These are phyloP conservation scores for Trichoderma sp. DNA, from an alignment of 2,329 filamentous ascomycete species.

Conservation along the genomic window DNA sequence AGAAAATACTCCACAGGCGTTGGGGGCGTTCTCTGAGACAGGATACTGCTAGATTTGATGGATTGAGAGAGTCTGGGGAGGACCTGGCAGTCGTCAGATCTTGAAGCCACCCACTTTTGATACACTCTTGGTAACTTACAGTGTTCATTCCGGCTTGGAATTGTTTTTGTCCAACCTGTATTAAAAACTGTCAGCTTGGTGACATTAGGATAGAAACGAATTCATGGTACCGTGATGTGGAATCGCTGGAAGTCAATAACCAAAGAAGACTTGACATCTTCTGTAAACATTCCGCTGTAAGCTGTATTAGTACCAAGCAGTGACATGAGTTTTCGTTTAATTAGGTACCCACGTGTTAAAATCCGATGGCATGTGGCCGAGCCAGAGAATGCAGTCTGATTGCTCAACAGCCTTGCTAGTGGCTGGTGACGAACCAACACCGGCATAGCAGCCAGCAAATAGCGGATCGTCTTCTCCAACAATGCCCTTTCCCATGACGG, in stretches of 20 bases:
- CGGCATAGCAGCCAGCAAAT: not conserved
- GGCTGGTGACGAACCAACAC: not conserved
- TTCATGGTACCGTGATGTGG: not conserved
- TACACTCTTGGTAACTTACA: not conserved
- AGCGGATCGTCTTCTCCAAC: not conserved
- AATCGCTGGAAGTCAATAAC: slow-evolving; percentile 9
- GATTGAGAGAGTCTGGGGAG: not conserved
- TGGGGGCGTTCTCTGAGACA: not conserved
- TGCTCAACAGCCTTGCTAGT: slow-evolving; percentile 3
- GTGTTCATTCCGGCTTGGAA: not conserved
- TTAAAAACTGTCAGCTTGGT: not conserved
- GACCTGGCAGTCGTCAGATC: not conserved
- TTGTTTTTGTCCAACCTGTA: not conserved
- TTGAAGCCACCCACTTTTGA: not conserved
- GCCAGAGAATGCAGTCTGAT: slow-evolving; percentile 22
- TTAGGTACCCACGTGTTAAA: not conserved
- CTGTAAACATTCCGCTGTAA: slow-evolving; percentile 5
- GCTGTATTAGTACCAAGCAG: not conserved
- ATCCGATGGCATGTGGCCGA: slow-evolving; percentile 15
- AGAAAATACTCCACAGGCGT: not conserved
- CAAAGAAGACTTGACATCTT: not conserved
- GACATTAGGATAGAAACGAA: not conserved
- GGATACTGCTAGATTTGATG: not conserved
- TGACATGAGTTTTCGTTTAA: too few species aligned
- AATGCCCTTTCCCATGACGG: not conserved